A percentile compares a stretch with the other conserved stretches of the same genome.
These are phyloP conservation scores for Hanseniaspora guilliermondii DNA, from an alignment of 805 yeast species.

Conservation along the genomic window DNA sequence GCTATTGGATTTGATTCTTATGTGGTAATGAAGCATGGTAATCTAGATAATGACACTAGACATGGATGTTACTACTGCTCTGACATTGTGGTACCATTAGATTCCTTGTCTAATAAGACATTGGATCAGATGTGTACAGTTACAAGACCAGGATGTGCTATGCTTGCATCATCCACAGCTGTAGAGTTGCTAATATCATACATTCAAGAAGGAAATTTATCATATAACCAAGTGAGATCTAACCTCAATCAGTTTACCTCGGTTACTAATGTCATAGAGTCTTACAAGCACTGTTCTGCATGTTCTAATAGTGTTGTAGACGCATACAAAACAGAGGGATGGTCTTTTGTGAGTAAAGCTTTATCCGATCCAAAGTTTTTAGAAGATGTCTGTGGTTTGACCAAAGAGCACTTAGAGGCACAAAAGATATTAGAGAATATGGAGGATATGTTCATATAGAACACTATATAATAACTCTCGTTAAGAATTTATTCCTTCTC, in stretches of 20 bases:
- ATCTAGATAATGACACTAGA: constrained; percentile 27
- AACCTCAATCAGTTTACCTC: constrained; percentile 56
- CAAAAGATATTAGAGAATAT: constrained; percentile 31
- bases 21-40: constrained; percentile 88
- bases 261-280: constrained; percentile 55
- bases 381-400: constrained; percentile 69
- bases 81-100: constrained; percentile 88
- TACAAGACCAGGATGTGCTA: constrained; percentile 90
- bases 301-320: constrained; percentile 55
- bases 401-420: constrained; percentile 57
- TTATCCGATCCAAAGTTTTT: constrained; percentile 53
- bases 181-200: constrained; percentile 70
- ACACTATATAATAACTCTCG: background rate
- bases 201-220: constrained; percentile 39
- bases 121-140: constrained; percentile 98
- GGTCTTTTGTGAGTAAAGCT: constrained; percentile 72
- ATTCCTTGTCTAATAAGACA: constrained; percentile 75
- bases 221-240: constrained; percentile 66
- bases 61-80: constrained; percentile 93
- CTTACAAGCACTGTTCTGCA: constrained; percentile 72
- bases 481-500: background rate
- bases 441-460: constrained; percentile 2
- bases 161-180: constrained; percentile 73
- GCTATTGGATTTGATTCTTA: constrained; percentile 93
- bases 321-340: constrained; percentile 42